Percentiles rank a stretch among this genome's conserved stretches.
Evolutionary conservation across 352 stramenopile genomes (phyloP).

Genomic region (Phytophthora sojae): DNA sequence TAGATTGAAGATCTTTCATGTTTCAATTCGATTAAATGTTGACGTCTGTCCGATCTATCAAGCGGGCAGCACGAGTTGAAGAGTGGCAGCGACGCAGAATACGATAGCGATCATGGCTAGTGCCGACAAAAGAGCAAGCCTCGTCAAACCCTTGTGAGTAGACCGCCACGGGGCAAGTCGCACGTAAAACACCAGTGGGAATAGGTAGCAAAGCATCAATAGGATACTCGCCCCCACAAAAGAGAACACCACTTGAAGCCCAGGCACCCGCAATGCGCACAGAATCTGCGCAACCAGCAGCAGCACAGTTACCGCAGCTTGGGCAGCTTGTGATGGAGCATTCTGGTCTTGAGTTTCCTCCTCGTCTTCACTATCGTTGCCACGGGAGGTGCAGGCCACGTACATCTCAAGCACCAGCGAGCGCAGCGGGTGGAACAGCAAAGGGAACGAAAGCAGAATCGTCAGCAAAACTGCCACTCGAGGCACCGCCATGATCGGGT

Average conservation of each 20-base stretch:
- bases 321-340: constrained; percentile 33
- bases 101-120: constrained; percentile 54
- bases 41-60: not conserved
- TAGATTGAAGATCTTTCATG: not conserved
- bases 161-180: constrained; percentile 55
- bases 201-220: constrained; percentile 76
- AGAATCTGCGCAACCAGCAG: constrained; percentile 58
- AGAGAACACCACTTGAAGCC: constrained; percentile 77
- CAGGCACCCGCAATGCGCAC: constrained; percentile 61
- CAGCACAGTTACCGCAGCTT: constrained; percentile 49
- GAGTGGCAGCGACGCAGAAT: constrained; percentile 67
- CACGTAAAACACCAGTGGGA: constrained; percentile 69
- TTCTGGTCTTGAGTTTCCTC: constrained; percentile 8
- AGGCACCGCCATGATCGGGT: constrained; percentile 76
- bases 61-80: constrained; percentile 38
- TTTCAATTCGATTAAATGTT: not conserved
- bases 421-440: constrained; percentile 76
- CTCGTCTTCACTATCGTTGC: not conserved
- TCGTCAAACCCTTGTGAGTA: constrained; percentile 27
- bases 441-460: constrained; percentile 79
- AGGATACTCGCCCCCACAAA: constrained; percentile 81
- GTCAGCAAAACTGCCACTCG: constrained; percentile 72
- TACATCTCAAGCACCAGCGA: constrained; percentile 72
- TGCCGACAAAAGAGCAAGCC: constrained; percentile 36
- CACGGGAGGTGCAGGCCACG: constrained; percentile 28